Percentiles rank a stretch among this genome's conserved stretches.
Evolutionary conservation across 768 basidiomycete species (phyloP).

Genomic region (Kondoa subrosea): DNA sequence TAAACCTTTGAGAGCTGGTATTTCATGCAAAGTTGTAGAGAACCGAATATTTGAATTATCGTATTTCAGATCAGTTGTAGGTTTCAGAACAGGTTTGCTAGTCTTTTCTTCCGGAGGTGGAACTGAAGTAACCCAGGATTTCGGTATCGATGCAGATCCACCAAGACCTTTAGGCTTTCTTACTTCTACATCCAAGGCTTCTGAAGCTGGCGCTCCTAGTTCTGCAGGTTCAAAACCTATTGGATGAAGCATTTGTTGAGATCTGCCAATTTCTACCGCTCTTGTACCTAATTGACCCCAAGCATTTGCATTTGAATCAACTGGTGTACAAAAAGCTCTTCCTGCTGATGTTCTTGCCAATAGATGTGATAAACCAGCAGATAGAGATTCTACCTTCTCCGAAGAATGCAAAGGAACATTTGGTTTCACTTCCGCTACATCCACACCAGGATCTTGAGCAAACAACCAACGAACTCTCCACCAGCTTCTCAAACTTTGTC

Average conservation of each 20-base stretch:
- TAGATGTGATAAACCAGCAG: slow-evolving; percentile 47
- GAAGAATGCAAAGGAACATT: slow-evolving; percentile 43
- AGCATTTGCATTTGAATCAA: slow-evolving; percentile 55
- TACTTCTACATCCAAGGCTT: slow-evolving; percentile 9
- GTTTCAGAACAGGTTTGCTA: slow-evolving; percentile 27
- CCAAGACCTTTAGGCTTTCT: slow-evolving; percentile 7
- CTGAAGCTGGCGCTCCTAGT: slow-evolving; percentile 5
- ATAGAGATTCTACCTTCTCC: slow-evolving; percentile 55
- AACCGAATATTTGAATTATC: slow-evolving; percentile 42
- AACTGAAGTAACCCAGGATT: slow-evolving; percentile 43
- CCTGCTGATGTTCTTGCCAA: slow-evolving; percentile 40
- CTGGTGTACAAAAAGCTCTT: slow-evolving; percentile 60
- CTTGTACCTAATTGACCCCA: slow-evolving; percentile 71
- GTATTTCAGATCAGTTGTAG: slow-evolving; percentile 23
- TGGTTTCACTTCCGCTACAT: slow-evolving; percentile 6
- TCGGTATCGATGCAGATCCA: slow-evolving; percentile 42
- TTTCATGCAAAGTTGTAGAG: slow-evolving; percentile 54
- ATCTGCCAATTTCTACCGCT: slow-evolving; percentile 39
- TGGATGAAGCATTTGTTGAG: slow-evolving; percentile 21
- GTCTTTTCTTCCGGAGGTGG: slow-evolving; percentile 35
- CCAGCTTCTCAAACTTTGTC: slow-evolving; percentile 26
- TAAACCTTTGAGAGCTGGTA: slow-evolving; percentile 53
- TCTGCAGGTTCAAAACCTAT: slow-evolving; percentile 20
- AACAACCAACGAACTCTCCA: slow-evolving; percentile 27
- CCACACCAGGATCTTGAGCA: slow-evolving; percentile 11